Evolutionary conservation across 2,329 filamentous ascomycete genomes (phyloP), one percentile per base, ranked within the genome.

Genomic region (Fusarium napiforme): DNA sequence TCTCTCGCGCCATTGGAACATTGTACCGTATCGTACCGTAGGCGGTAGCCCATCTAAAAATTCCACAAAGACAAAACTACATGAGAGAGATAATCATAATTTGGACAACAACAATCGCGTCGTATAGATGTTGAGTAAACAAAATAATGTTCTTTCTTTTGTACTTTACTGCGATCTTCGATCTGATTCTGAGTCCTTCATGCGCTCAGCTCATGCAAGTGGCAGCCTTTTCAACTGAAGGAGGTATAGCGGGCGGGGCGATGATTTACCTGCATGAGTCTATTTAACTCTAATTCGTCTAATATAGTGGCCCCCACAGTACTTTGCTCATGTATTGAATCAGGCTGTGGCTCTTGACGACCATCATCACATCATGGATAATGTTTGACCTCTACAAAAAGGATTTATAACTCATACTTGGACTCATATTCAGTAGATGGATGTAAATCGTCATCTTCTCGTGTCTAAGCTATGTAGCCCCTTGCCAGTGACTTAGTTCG

Each of bases 31-130:
- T 4, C 26, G 26, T 26, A 26, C 26, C 26, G 19, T 16, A 30
- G 14, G 9, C 10, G 12, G 19, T 7, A 7, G 23, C 16, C 15
- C 9, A 3, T 34, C 4, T 34, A 9, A 28, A 10, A 2, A 5
- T 8, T 46, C 1, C 0, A 10, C 12, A 2, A 28, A 21, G 9
- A 21, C 0, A 21, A 15, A 9, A 15, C 11, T 28, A 3, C 5
- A 9, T 5, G 1, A 21, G 4, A 28, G 4, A 8, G 12, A 28
- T 15, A 12, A 32, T 32, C 4, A 32, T 12, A 32, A 12, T 32
- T 32, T 32, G 30, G 30, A 32, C 11, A 32, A 32, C 30, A 32
- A 10, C 30, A 4, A 32, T 32, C 30, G 30, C 30, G 30, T 12
- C 30, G 9, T 32, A 32, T 32, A 32, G 10, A 4, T 32, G 30